Evolutionary conservation across 1,284 basidiomycete species (phyloP).

Genomic region (Leccinum pallidistipes): DNA sequence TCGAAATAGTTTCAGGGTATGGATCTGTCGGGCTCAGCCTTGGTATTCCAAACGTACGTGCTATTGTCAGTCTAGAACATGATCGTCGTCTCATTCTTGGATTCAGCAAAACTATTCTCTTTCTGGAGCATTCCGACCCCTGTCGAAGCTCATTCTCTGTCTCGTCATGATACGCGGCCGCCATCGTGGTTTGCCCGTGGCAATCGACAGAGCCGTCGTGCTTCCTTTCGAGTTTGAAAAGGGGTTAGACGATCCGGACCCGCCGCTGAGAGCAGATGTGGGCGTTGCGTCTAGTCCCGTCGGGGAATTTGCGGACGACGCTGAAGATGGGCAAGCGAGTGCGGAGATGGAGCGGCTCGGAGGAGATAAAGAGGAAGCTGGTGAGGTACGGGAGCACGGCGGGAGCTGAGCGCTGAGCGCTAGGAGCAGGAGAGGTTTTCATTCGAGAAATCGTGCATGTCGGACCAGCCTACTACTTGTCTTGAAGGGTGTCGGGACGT

Average conservation of each 20-base stretch:
- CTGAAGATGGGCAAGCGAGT: not conserved
- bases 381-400: not conserved
- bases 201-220: constrained; percentile 85
- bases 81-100: constrained; percentile 2
- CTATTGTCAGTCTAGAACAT: not conserved
- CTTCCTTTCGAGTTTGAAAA: constrained; percentile 60
- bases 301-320: not conserved
- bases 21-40: constrained; percentile 87
- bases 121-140: constrained; percentile 71
- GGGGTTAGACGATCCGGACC: constrained; percentile 14
- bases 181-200: constrained; percentile 86
- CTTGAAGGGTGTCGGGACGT: not conserved
- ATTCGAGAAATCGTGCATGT: not conserved
- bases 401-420: not conserved
- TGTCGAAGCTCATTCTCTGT: constrained; percentile 87
- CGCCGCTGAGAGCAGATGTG: constrained; percentile 5
- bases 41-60: constrained; percentile 58
- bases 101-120: constrained; percentile 74
- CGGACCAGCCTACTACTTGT: not conserved
- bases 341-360: not conserved
- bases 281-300: not conserved
- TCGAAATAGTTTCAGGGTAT: constrained; percentile 89
- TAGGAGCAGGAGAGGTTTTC: not conserved
- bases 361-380: not conserved
- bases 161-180: constrained; percentile 92